Base-by-base conservation (phyloP, 495 filamentous ascomycete genomes). In the Neurospora sp. region DNA sequence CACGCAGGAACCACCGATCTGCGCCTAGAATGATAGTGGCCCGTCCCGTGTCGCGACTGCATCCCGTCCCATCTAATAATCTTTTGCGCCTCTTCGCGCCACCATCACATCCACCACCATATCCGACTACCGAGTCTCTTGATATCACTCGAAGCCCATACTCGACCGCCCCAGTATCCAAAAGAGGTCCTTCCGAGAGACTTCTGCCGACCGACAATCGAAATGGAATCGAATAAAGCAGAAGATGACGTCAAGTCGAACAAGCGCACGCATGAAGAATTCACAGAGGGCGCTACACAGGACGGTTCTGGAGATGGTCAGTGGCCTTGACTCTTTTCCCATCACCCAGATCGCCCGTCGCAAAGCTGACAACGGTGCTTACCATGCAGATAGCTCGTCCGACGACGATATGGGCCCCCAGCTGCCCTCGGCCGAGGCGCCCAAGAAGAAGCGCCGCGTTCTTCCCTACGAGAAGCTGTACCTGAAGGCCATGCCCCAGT, bases 381-480 rank as follows among this genome's bases (percentile, higher is more conserved):
- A 16, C 27, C 7, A 27, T 72, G 40, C 72, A 89, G 91, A 90
- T 9, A 90, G 88, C 70, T 97, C 93, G 18, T 92, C 91, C 2
- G 94, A 97, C 77, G 96, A 99, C 84, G 94, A 96, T 79, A 94
- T 98, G 81, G 96, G 96, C 44, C 96, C 96, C 4, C 89, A 93
- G 42, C 87, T 97, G 38, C 94, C 95, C 71, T 83, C 86, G 40
- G 78, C 90, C 84, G 72, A 87, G 83, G 89, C 85, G 39, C 93
- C 92, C 38, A 96, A 96, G 86, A 98, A 94, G 86, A 95, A 97
- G 82, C 89, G 92, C 11, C 90, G 94, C 68, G 92, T 92, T 78
- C 91, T 99, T 16, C 94, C 93, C 0, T 92, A 97, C 82, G 95
- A 97, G 82, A 97, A 96, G 78, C 89, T 97, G 74, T 98, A 97